These are phyloP conservation scores for Ceratocystis diversiconidia DNA, from an alignment of 2,329 filamentous ascomycete species.

Conservation along the genomic window DNA sequence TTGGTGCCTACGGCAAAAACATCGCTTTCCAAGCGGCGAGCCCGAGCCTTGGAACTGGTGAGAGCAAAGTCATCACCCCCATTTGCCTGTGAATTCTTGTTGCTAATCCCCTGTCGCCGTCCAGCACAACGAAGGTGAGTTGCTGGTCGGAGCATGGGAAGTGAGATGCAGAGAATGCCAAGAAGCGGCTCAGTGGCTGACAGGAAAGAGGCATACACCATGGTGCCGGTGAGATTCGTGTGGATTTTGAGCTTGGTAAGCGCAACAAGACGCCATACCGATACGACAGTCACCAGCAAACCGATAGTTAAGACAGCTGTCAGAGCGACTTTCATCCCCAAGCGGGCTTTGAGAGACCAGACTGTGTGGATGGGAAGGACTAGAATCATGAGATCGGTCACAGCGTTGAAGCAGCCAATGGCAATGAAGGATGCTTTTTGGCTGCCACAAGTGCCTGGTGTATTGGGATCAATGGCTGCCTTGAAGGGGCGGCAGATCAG, in stretches of 20 bases:
- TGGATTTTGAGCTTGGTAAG: slow-evolving; percentile 22
- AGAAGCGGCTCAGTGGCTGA: slow-evolving; percentile 20
- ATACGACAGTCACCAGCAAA: slow-evolving; percentile 22
- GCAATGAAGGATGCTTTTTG: slow-evolving; percentile 28
- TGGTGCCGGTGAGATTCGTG: slow-evolving; percentile 20
- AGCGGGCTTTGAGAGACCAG: slow-evolving; percentile 26
- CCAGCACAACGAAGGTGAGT: slow-evolving; percentile 7
- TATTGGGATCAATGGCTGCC: slow-evolving; percentile 21
- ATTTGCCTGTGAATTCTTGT: not conserved
- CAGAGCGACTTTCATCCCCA: slow-evolving; percentile 23
- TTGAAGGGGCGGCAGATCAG: slow-evolving; percentile 22
- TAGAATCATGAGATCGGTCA: slow-evolving; percentile 28
- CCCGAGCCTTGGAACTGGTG: not conserved
- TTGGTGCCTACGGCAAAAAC: slow-evolving; percentile 17
- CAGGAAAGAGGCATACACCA: slow-evolving; percentile 22
- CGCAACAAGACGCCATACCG: slow-evolving; percentile 21
- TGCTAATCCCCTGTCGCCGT: not conserved
- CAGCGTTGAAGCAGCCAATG: slow-evolving; percentile 29
- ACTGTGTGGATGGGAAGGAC: slow-evolving; percentile 28
- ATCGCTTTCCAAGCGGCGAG: slow-evolving; percentile 4
- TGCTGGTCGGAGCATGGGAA: slow-evolving; percentile 21
- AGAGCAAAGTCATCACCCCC: not conserved
- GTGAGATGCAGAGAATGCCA: slow-evolving; percentile 21
- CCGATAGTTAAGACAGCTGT: slow-evolving; percentile 24
- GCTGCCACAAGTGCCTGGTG: slow-evolving; percentile 26